phyloP scores from a whole-genome alignment of 2,329 filamentous ascomycete species.

The Intubia oerlemansii region DNA sequence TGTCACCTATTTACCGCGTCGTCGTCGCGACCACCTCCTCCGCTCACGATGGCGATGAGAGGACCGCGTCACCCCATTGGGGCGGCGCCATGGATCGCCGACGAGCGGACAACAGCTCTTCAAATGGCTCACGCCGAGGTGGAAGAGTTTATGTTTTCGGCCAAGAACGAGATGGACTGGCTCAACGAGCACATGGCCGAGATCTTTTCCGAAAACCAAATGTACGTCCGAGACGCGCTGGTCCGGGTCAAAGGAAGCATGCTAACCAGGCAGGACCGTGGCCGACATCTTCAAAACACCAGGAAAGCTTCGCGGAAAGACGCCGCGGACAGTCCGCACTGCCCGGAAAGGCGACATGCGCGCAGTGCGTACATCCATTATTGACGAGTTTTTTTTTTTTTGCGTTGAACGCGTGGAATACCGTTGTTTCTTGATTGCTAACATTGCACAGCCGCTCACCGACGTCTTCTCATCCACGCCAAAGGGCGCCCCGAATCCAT shows the following conservation, averaged over 20 bases:
- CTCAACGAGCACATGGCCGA: slow-evolving; percentile 96
- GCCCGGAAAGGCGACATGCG: slow-evolving; percentile 33
- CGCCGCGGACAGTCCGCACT: slow-evolving; percentile 50
- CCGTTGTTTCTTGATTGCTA: no score
- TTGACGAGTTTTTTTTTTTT: slow-evolving; percentile 5
- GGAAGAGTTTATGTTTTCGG: slow-evolving; percentile 84
- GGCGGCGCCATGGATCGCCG: slow-evolving; percentile 64
- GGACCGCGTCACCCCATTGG: slow-evolving; percentile 48
- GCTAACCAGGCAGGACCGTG: slow-evolving; percentile 42
- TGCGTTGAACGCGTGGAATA: no score
- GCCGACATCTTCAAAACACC: slow-evolving; percentile 92
- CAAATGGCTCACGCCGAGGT: slow-evolving; percentile 62
- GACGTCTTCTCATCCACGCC: slow-evolving; percentile 35
- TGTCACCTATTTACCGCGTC: no score
- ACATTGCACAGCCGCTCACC: slow-evolving; percentile 32
- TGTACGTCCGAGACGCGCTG: slow-evolving; percentile 38
- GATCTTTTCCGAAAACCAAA: slow-evolving; percentile 68
- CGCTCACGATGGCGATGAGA: slow-evolving; percentile 27
- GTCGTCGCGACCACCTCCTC: no score
- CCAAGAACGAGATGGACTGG: slow-evolving; percentile 90
- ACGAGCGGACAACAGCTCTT: slow-evolving; percentile 60
- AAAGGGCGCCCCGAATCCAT: slow-evolving; percentile 30
- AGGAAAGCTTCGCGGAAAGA: slow-evolving; percentile 64
- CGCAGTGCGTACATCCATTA: no score
- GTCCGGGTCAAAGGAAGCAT: neutral